Evolutionary conservation across 192 early-diverging fungal genomes (phyloP).

Genomic region (Chytriomyces hyalinus): DNA sequence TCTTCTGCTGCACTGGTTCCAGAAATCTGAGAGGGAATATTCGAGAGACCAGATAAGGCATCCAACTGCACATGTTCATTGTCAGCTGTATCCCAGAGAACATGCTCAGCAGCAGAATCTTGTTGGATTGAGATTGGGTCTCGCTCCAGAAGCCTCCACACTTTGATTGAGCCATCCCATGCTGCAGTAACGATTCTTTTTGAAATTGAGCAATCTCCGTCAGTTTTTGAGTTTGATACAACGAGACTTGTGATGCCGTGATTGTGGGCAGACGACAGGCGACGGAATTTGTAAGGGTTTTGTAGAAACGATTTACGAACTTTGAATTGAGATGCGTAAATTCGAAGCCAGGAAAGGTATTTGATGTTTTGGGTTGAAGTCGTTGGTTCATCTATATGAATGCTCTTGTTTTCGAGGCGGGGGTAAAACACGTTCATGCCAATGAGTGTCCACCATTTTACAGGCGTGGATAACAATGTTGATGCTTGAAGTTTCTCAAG

Average conservation of each 20-base stretch:
- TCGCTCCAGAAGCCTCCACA: slow-evolving; percentile 16
- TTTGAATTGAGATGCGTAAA: slow-evolving; percentile 18
- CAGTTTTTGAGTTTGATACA: background rate
- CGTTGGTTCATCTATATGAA: background rate
- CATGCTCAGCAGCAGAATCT: background rate
- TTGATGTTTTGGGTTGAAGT: background rate
- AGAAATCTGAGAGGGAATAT: background rate
- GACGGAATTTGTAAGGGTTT: slow-evolving; percentile 24
- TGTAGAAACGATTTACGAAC: slow-evolving; percentile 18
- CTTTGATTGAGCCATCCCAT: slow-evolving; percentile 28
- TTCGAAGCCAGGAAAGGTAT: slow-evolving; percentile 10
- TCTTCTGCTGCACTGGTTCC: slow-evolving; percentile 3
- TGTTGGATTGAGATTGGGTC: background rate
- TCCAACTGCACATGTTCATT: background rate
- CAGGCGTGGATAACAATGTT: background rate
- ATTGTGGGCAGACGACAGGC: background rate
- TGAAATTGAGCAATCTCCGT: background rate
- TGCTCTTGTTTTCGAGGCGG: background rate
- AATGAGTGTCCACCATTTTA: slow-evolving; percentile 7
- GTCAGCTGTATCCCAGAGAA: slow-evolving; percentile 8
- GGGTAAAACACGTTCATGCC: background rate
- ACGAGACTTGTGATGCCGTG: slow-evolving; percentile 26
- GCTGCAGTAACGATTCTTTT: slow-evolving; percentile 7
- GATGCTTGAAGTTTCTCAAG: background rate
- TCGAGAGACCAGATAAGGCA: background rate